Evolutionary conservation across 1,284 basidiomycete species (phyloP).

Genomic region (Sphagnurus paluster): DNA sequence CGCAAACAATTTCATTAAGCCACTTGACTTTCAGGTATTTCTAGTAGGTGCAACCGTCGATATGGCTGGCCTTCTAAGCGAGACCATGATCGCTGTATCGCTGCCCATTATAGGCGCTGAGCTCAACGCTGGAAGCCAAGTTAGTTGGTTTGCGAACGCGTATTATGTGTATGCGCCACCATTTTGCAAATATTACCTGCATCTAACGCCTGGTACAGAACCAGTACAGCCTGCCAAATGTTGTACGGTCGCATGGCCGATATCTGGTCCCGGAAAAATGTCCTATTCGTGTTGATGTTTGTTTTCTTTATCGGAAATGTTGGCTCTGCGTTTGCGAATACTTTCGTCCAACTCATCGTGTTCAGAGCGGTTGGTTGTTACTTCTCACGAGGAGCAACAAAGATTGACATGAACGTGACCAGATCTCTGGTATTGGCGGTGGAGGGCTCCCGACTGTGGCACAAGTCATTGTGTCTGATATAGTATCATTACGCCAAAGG

Average conservation of each 20-base stretch:
- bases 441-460: slow-evolving; percentile 11
- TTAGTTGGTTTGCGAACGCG: slow-evolving; percentile 22
- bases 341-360: slow-evolving; percentile 20
- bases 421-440: slow-evolving; percentile 10
- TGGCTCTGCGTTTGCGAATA: slow-evolving; percentile 18
- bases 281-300: slow-evolving; percentile 21
- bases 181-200: neutral
- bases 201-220: slow-evolving; percentile 9
- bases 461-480: slow-evolving; percentile 13
- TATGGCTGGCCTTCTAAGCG: slow-evolving; percentile 17
- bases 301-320: slow-evolving; percentile 24
- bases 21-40: slow-evolving; percentile 15
- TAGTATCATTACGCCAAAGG: slow-evolving; percentile 12
- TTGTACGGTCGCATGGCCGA: slow-evolving; percentile 22
- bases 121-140: slow-evolving; percentile 20
- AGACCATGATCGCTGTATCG: slow-evolving; percentile 23
- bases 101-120: slow-evolving; percentile 22
- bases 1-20: neutral
- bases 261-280: slow-evolving; percentile 23
- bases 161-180: neutral
- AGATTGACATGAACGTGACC: neutral
- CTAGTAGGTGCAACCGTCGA: slow-evolving; percentile 19
- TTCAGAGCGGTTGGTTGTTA: slow-evolving; percentile 18
- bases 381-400: slow-evolving; percentile 2
- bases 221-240: slow-evolving; percentile 22